phyloP scores from a whole-genome alignment of 1,284 basidiomycete species.

The Tylopilus sp. region DNA sequence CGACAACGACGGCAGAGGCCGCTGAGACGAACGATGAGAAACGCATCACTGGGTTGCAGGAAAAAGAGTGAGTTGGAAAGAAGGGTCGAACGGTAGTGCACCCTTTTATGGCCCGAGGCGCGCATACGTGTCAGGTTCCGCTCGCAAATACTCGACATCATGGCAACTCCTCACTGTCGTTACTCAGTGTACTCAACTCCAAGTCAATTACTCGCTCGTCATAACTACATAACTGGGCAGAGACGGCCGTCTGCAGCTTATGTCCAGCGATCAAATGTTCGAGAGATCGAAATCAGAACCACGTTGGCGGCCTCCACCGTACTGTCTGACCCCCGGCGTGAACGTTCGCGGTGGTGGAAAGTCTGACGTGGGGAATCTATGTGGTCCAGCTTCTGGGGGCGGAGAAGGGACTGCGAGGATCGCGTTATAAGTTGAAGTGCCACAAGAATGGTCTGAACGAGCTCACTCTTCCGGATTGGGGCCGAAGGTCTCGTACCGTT shows the following conservation, averaged over 20 bases:
- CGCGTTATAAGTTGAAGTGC: not conserved
- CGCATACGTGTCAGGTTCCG: constrained; percentile 36
- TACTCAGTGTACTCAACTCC: no score
- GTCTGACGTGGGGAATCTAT: constrained; percentile 64
- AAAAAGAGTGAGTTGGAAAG: not conserved
- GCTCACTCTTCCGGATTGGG: constrained; percentile 51
- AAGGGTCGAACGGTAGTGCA: not conserved
- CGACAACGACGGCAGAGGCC: constrained; percentile 51
- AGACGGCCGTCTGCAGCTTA: not conserved
- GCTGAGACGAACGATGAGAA: constrained; percentile 49
- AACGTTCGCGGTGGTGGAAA: constrained; percentile 76
- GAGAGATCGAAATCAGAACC: constrained; percentile 67
- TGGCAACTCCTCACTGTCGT: no score
- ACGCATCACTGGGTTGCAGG: constrained; percentile 50
- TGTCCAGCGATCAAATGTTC: constrained; percentile 35
- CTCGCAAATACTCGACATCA: not conserved
- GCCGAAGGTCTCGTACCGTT: constrained; percentile 31
- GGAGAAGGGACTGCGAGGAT: constrained; percentile 61
- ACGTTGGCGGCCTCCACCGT: constrained; percentile 56
- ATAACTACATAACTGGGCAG: not conserved
- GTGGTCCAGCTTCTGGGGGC: constrained; percentile 60
- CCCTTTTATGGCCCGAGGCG: constrained; percentile 22
- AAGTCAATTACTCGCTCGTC: no score
- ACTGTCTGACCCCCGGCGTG: constrained; percentile 43
- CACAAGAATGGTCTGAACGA: not conserved